Evolutionary conservation across 1,284 basidiomycete species (phyloP), one percentile per base, ranked within the genome.

Genomic region (Apiotrichum brassicae): DNA sequence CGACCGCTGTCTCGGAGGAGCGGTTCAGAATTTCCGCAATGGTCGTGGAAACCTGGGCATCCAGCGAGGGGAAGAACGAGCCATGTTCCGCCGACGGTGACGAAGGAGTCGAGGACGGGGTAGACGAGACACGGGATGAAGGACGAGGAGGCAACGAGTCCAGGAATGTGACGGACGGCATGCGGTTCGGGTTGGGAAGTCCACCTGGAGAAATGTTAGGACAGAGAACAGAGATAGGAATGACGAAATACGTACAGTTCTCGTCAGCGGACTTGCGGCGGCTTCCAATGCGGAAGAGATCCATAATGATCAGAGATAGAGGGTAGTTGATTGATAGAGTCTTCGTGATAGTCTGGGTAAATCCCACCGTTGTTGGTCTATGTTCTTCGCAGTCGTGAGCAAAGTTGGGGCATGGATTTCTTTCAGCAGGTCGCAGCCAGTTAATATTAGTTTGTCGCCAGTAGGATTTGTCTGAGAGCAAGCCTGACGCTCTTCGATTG

Each of bases 251-350:
- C 40, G 2, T 6, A 42, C 40, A 16, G 18, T 42, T 42, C 40
- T 42, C 40, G 18, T 42, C 28, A 25, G 24, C 38, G 9, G 40
- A 42, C 40, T 32, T n/a, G 26, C 40, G 40, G 19, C 26, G 40
- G 40, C 28, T 42, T 9, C 40, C 14, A 4, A 42, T 28, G 12
- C 40, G 40, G 40, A 42, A 42, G 40, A 42, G n/a, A 25, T 42
- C 40, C 26, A 40, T 40, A 5, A n/a, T 40, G 22, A 7, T 4
- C 28, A 30, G 23, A 23, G 2, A 22, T 7, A 20, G 35, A n/a
- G 35, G 13, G 11, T 24, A 18, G 4, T n/a, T 2, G 16, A 3
- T 24, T 18, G 6, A n/a, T 14, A 14, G 24, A 18, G 24, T 7
- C 4, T 23, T 7, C 3, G 4, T 20, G 22, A 38, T 11, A 14